Conservation (phyloP, 257 asterid species). For the Rehmannia glutinosa region DNA sequence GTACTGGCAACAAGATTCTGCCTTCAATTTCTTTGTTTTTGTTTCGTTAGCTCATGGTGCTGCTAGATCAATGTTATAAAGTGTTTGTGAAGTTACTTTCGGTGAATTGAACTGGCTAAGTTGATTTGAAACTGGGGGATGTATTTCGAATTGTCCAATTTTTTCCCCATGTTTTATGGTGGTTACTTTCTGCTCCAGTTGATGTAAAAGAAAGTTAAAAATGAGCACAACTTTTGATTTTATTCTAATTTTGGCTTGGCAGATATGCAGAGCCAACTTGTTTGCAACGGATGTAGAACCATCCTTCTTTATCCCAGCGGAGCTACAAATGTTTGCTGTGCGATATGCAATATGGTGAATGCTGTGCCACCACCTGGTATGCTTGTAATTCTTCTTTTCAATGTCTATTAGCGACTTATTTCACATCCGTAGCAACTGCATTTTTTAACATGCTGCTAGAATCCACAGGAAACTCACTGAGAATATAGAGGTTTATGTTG, state of each 20-base stretch:
- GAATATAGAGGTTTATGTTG: too few relatives aligned
- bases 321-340: slow-evolving; percentile 82
- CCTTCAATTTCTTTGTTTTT: neutral
- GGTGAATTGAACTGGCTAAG: too few relatives aligned
- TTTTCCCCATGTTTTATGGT: too few relatives aligned
- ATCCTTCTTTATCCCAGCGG: slow-evolving; percentile 86
- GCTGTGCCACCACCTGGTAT: slow-evolving; percentile 71
- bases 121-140: neutral
- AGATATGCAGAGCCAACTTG: slow-evolving; percentile 86
- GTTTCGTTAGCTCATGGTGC: neutral
- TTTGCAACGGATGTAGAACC: slow-evolving; percentile 86
- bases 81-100: too few relatives aligned
- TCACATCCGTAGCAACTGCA: neutral
- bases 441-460: too few relatives aligned
- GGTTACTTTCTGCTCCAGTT: neutral
- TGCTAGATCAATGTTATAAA: neutral
- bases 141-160: neutral
- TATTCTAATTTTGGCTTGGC: slow-evolving; percentile 5
- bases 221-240: neutral
- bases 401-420: neutral
- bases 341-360: slow-evolving; percentile 73
- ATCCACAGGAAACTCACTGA: too few relatives aligned
- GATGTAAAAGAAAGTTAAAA: neutral
- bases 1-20: neutral
- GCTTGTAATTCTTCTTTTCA: slow-evolving; percentile 1